Percentiles rank a stretch among this genome's conserved stretches.
Evolutionary conservation across 306 rosid genomes (phyloP).

Genomic region (Rosa persica): DNA sequence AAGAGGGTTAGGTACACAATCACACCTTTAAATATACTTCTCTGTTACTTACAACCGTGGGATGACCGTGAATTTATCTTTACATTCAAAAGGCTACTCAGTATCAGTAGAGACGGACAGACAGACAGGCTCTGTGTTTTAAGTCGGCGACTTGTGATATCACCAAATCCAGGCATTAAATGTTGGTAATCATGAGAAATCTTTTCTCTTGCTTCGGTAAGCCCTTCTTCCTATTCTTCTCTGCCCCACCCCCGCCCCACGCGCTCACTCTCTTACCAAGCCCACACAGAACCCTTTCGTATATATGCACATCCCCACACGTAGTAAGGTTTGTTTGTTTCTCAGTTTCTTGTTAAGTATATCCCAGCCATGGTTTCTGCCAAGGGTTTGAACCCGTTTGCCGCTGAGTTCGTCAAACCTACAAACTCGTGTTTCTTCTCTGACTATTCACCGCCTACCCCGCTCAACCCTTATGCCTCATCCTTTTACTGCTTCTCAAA

Average conservation of each 20-base stretch:
- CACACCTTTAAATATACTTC: too few species aligned
- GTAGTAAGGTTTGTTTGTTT: too few species aligned
- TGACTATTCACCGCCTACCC: not conserved
- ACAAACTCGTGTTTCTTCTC: not conserved
- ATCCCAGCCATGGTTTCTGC: not conserved
- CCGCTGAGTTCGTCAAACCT: not conserved
- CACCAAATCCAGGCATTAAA: not conserved
- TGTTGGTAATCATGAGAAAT: constrained; percentile 3
- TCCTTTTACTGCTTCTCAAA: not conserved
- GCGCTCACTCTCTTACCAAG: not conserved
- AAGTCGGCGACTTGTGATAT: not conserved
- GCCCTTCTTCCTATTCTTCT: not conserved
- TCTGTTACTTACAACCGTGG: not conserved
- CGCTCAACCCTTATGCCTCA: not conserved
- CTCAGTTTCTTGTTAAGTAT: too few species aligned
- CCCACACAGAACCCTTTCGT: not conserved
- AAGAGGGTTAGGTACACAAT: too few species aligned
- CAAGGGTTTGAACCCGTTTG: constrained; percentile 8
- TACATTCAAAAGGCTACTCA: not conserved
- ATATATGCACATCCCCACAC: not conserved
- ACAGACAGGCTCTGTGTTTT: not conserved
- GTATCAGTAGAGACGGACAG: not conserved
- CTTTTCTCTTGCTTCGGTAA: not conserved
- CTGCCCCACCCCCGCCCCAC: not conserved
- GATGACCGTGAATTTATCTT: not conserved